Evolutionary conservation across 805 yeast genomes (phyloP).

Genomic region (Lachancea meyersii): DNA sequence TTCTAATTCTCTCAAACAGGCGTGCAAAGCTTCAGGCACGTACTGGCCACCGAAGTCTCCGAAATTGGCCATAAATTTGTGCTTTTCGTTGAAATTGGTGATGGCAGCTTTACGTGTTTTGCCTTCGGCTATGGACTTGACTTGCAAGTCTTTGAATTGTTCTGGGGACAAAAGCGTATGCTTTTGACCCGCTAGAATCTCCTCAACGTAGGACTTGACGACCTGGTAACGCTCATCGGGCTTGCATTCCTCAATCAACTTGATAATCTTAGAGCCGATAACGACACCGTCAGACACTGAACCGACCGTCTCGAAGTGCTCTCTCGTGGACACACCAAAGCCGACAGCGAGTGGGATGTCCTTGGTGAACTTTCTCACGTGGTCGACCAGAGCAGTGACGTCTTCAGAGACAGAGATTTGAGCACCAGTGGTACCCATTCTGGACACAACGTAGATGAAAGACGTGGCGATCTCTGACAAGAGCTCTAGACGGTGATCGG

Average conservation of each 20-base stretch:
- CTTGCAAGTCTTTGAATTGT: conserved; percentile 35
- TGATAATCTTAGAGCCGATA: conserved; percentile 82
- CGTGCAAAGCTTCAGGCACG: conserved; percentile 92
- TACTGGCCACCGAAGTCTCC: conserved; percentile 98
- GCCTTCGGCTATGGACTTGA: conserved; percentile 21
- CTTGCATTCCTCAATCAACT: conserved; percentile 58
- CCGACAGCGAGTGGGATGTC: conserved; percentile 90
- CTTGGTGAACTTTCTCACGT: conserved; percentile 71
- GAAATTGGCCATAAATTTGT: conserved; percentile 68
- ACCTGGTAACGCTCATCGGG: conserved; percentile 53
- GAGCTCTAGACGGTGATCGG: conserved; percentile 76
- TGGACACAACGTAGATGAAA: conserved; percentile 90
- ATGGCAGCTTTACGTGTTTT: conserved; percentile 19
- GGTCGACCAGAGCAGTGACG: conserved; percentile 59
- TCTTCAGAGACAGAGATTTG: conserved; percentile 52
- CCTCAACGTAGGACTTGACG: conserved; percentile 62
- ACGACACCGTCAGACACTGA: conserved; percentile 89
- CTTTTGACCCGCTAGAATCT: conserved; percentile 58
- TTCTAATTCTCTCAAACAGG: conserved; percentile 87
- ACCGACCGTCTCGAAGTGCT: conserved; percentile 79
- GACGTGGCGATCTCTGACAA: conserved; percentile 87
- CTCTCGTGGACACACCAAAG: conserved; percentile 92
- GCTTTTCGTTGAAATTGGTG: conserved; percentile 46
- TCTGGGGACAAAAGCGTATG: conserved; percentile 28
- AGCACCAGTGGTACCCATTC: conserved; percentile 98